phyloP scores from a whole-genome alignment of 495 filamentous ascomycete genomes.

The Entonaema liquescens region DNA sequence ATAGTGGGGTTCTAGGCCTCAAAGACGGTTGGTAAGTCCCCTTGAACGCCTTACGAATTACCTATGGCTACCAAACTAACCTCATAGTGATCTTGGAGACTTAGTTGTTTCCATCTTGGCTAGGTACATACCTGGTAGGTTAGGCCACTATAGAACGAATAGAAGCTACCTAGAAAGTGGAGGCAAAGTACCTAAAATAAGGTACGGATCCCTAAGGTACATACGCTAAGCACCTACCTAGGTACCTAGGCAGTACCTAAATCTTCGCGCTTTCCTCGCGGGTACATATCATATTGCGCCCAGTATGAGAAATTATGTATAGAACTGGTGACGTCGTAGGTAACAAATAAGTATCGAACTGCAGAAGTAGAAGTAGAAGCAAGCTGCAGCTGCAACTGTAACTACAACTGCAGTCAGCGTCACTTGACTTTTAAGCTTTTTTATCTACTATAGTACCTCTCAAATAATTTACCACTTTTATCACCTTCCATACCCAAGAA shows the following conservation, averaged over 20 bases:
- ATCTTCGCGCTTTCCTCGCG: not conserved
- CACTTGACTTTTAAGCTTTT: constrained; percentile 39
- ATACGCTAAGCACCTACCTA: no score
- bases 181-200: constrained; percentile 5
- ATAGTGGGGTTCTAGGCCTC: constrained; percentile 27
- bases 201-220: not conserved
- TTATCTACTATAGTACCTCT: constrained; percentile 15
- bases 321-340: constrained; percentile 33
- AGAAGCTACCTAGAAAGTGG: constrained; percentile 7
- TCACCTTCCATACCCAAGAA: constrained; percentile 27
- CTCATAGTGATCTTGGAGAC: not conserved
- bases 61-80: not conserved
- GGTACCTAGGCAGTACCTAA: no score
- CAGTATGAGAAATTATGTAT: no score
- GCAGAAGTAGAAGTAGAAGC: not conserved
- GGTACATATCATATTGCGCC: not conserved
- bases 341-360: not conserved
- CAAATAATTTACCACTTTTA: constrained; percentile 12
- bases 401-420: constrained; percentile 31
- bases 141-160: constrained; percentile 21
- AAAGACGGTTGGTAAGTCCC: constrained; percentile 1
- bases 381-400: constrained; percentile 7
- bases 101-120: no score
- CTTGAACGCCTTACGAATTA: constrained; percentile 1
- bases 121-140: not conserved